Evolutionary conservation across 2,329 filamentous ascomycete genomes (phyloP).

Genomic region (Colletotrichum sp.): DNA sequence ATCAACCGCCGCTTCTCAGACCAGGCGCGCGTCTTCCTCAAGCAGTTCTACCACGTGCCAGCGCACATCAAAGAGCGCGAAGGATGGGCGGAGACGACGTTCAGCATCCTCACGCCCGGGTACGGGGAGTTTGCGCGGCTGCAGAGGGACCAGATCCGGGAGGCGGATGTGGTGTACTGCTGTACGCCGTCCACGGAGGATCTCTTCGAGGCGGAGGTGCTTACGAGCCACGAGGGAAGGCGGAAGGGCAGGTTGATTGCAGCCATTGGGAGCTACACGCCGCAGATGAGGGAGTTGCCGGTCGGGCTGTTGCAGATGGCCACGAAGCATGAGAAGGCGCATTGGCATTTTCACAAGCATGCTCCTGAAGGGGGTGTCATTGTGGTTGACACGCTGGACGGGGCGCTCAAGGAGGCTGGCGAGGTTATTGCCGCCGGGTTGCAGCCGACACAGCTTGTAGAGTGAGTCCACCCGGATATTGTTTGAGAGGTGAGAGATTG

Average conservation of each 20-base stretch:
- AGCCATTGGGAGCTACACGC: slow-evolving; percentile 72
- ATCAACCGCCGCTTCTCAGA: slow-evolving; percentile 77
- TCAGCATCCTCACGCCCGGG: slow-evolving; percentile 69
- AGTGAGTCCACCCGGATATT: slow-evolving; percentile 51
- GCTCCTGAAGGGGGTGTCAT: slow-evolving; percentile 68
- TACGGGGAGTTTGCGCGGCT: slow-evolving; percentile 73
- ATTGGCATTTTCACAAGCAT: slow-evolving; percentile 70
- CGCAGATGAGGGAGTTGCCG: slow-evolving; percentile 83
- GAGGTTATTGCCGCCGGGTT: slow-evolving; percentile 84
- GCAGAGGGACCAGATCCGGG: slow-evolving; percentile 72
- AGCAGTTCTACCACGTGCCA: slow-evolving; percentile 50
- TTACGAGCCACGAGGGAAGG: slow-evolving; percentile 74
- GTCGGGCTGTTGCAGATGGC: slow-evolving; percentile 74
- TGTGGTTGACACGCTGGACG: slow-evolving; percentile 78
- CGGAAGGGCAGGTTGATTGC: slow-evolving; percentile 75
- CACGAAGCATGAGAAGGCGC: slow-evolving; percentile 47
- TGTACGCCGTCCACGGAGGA: slow-evolving; percentile 79
- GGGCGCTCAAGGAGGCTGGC: slow-evolving; percentile 81
- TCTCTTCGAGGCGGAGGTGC: slow-evolving; percentile 74
- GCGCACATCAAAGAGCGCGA: slow-evolving; percentile 53
- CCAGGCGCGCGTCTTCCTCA: slow-evolving; percentile 56
- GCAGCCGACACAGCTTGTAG: slow-evolving; percentile 77
- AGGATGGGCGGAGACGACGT: slow-evolving; percentile 71
- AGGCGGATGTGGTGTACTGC: slow-evolving; percentile 84
- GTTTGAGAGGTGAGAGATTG: background rate